Percentiles rank a stretch among this genome's conserved stretches.
These are phyloP conservation scores for Saccharomyces hybrid DNA, from an alignment of 1,139 yeast species.

Conservation along the genomic window DNA sequence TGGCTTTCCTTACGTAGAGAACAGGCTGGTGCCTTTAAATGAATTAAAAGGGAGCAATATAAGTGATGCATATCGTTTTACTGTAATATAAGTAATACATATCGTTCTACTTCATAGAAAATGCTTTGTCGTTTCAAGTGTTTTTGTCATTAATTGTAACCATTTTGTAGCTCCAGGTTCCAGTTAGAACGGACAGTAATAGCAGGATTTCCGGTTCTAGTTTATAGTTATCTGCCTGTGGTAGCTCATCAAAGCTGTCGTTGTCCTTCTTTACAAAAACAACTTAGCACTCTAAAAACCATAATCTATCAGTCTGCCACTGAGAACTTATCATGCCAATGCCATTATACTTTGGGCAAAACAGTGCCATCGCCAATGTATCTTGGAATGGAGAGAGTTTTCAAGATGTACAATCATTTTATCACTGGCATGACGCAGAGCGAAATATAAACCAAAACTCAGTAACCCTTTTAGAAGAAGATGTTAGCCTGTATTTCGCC, in stretches of 20 bases:
- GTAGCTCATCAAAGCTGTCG: background rate
- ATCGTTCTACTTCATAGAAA: no score
- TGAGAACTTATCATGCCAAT: background rate
- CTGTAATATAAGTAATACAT: background rate
- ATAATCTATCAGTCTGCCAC: background rate
- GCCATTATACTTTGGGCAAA: background rate
- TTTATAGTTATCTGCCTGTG: no score
- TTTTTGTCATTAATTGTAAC: background rate
- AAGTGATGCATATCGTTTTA: no score
- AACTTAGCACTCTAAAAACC: background rate
- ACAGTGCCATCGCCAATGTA: background rate
- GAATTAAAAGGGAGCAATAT: constrained; percentile 6
- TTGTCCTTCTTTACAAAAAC: background rate
- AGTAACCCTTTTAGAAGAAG: background rate
- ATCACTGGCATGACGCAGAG: background rate
- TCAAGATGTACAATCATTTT: background rate
- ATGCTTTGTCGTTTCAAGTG: background rate
- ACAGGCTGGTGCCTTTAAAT: background rate
- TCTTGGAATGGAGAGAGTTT: background rate
- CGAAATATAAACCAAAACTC: background rate
- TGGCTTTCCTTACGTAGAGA: background rate
- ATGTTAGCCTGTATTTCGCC: background rate
- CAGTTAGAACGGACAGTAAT: no score
- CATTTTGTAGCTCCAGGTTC: background rate
- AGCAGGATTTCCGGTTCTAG: no score